These are phyloP conservation scores for Orychophragmus violaceus DNA, from an alignment of 345 rosid species.

Conservation along the genomic window DNA sequence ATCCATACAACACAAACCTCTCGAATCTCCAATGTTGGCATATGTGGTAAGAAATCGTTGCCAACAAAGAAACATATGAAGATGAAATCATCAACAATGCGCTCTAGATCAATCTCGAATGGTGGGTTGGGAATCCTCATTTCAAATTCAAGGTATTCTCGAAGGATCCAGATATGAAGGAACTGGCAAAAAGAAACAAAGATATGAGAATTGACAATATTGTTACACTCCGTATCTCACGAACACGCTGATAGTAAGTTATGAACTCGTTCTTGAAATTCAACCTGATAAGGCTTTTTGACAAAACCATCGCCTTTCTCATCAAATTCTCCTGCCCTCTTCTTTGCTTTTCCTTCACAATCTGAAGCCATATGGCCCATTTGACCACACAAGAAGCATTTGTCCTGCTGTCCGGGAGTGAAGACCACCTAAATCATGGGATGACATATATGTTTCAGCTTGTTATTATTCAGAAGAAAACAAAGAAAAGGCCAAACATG, in stretches of 20 bases:
- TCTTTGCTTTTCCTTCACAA: slow-evolving; percentile 88
- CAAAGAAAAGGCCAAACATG: not conserved
- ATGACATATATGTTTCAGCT: not conserved
- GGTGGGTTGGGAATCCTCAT: slow-evolving; percentile 69
- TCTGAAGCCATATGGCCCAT: slow-evolving; percentile 82
- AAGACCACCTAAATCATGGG: slow-evolving; percentile 60
- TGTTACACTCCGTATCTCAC: not conserved
- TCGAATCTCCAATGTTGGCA: slow-evolving; percentile 97
- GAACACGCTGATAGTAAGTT: not conserved
- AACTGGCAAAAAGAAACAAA: slow-evolving; percentile 46
- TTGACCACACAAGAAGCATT: slow-evolving; percentile 95
- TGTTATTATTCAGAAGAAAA: not conserved
- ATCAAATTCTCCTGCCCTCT: slow-evolving; percentile 86
- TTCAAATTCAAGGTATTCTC: slow-evolving; percentile 87
- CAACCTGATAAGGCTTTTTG: slow-evolving; percentile 92
- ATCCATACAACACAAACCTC: slow-evolving; percentile 56
- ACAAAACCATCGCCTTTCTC: slow-evolving; percentile 71
- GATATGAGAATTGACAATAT: slow-evolving; percentile 7
- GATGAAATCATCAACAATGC: slow-evolving; percentile 93
- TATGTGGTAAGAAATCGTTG: slow-evolving; percentile 96
- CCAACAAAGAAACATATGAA: slow-evolving; percentile 99
- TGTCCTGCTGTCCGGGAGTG: slow-evolving; percentile 83
- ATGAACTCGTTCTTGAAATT: not conserved
- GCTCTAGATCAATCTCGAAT: slow-evolving; percentile 70
- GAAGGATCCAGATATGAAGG: slow-evolving; percentile 85